Conservation (phyloP, 2,329 filamentous ascomycete genomes). For the Myriangium duriaei region DNA sequence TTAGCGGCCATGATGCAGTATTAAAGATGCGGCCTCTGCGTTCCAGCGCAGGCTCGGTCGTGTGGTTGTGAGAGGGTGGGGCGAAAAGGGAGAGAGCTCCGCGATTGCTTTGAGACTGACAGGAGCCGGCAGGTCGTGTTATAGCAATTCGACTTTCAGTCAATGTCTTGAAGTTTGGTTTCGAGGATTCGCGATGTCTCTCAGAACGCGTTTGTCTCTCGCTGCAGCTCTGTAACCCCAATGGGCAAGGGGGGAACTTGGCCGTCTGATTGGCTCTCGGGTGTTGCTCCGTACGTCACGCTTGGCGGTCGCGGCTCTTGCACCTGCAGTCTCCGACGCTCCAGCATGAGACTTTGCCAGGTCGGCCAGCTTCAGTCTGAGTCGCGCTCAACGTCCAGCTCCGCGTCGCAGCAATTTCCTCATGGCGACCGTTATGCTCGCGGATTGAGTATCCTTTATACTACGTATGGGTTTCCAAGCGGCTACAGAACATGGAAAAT, state of each 20-base stretch:
- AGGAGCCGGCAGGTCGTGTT: neutral
- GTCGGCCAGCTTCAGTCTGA: neutral
- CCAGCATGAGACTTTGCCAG: neutral
- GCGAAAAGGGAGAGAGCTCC: constrained; percentile 14
- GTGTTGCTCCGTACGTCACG: neutral
- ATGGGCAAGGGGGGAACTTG: too few species aligned
- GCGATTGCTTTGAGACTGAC: neutral
- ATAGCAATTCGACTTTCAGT: neutral
- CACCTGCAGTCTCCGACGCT: too few species aligned
- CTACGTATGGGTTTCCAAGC: too few species aligned
- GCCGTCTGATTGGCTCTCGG: neutral
- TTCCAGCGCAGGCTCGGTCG: constrained; percentile 19
- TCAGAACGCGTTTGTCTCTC: too few species aligned
- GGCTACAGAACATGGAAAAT: constrained; percentile 14
- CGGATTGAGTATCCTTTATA: too few species aligned
- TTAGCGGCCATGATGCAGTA: constrained; percentile 41
- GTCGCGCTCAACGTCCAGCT: neutral
- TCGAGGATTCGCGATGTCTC: neutral
- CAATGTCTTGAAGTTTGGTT: neutral
- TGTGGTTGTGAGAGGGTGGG: neutral
- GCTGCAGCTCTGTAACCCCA: neutral
- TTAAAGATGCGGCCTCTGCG: neutral
- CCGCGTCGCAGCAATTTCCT: too few species aligned
- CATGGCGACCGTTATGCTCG: neutral
- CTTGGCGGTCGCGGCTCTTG: neutral